Evolutionary conservation across 352 stramenopile species (phyloP).

Genomic region (Phytophthora europaea): DNA sequence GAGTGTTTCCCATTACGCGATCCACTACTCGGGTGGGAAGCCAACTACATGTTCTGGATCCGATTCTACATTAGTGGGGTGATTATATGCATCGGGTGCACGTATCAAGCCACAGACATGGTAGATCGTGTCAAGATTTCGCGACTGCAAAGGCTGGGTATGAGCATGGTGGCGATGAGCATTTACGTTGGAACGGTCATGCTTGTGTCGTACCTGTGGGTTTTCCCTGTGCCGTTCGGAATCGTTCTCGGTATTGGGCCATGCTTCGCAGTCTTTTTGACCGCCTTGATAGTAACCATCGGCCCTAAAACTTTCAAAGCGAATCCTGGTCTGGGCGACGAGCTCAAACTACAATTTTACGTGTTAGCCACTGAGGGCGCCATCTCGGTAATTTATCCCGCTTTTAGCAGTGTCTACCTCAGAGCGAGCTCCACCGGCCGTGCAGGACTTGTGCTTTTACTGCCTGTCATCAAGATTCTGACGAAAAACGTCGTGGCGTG

Average conservation of each 20-base stretch:
- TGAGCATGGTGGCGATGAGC: constrained; percentile 3
- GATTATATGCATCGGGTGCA: constrained; percentile 7
- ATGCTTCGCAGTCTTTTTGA: constrained; percentile 19
- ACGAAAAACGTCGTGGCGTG: constrained; percentile 40
- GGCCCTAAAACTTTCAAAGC: constrained; percentile 6
- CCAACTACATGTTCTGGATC: constrained; percentile 35
- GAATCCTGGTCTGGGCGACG: constrained; percentile 3
- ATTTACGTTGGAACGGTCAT: constrained; percentile 26
- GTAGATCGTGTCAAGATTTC: constrained; percentile 19
- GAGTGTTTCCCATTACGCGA: constrained; percentile 17
- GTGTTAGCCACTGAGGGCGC: constrained; percentile 10
- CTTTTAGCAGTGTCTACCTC: constrained; percentile 27
- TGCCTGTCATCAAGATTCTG: constrained; percentile 31
- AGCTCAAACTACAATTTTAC: constrained; percentile 23
- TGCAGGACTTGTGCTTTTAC: constrained; percentile 22
- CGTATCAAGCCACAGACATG: constrained; percentile 17
- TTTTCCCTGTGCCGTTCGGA: constrained; percentile 47
- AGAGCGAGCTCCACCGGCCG: constrained; percentile 4
- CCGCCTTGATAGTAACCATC: constrained; percentile 12
- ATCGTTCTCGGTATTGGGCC: constrained; percentile 22
- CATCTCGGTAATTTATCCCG: constrained; percentile 17
- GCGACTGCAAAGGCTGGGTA: constrained; percentile 4
- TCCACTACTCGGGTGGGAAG: constrained; percentile 16
- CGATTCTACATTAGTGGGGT: constrained; percentile 17
- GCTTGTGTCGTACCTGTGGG: constrained; percentile 26